A percentile compares a stretch with the other conserved stretches of the same genome.
Conservation (phyloP, 805 yeast species). For the Allodekkera sacchari region DNA sequence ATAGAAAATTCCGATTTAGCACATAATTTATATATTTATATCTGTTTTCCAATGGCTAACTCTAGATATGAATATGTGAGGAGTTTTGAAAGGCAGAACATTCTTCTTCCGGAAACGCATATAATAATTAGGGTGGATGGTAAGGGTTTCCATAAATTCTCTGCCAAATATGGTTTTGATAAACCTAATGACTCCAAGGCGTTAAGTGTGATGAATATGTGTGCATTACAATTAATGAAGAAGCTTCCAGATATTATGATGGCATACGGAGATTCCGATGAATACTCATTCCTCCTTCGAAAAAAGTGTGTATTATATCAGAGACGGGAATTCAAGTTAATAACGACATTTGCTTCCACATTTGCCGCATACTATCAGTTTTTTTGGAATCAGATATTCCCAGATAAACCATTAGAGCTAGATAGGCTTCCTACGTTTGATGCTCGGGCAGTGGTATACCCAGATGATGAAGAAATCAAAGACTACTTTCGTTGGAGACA, state of each 20-base stretch:
- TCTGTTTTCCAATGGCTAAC: slow-evolving; percentile 65
- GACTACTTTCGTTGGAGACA: slow-evolving; percentile 94
- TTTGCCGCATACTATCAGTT: slow-evolving; percentile 70
- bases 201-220: slow-evolving; percentile 66
- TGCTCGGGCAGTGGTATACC: slow-evolving; percentile 83
- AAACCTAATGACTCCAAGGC: slow-evolving; percentile 88
- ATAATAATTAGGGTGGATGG: slow-evolving; percentile 89
- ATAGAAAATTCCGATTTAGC: too few species aligned
- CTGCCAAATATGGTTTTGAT: slow-evolving; percentile 57
- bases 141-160: slow-evolving; percentile 83
- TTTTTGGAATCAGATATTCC: slow-evolving; percentile 57
- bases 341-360: slow-evolving; percentile 72
- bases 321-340: slow-evolving; percentile 73
- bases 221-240: slow-evolving; percentile 60
- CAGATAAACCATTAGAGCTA: slow-evolving; percentile 29
- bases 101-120: slow-evolving; percentile 69
- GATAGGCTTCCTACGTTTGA: slow-evolving; percentile 79
- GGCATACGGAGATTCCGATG: slow-evolving; percentile 95
- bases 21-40: too few species aligned
- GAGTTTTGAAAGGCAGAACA: slow-evolving; percentile 65
- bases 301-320: slow-evolving; percentile 65
- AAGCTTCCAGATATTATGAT: slow-evolving; percentile 63
- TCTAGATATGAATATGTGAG: slow-evolving; percentile 84
- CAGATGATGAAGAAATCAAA: slow-evolving; percentile 47
- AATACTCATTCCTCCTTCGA: slow-evolving; percentile 73